phyloP scores from a whole-genome alignment of 2,329 filamentous ascomycete species.

The Stromatinia cepivora region DNA sequence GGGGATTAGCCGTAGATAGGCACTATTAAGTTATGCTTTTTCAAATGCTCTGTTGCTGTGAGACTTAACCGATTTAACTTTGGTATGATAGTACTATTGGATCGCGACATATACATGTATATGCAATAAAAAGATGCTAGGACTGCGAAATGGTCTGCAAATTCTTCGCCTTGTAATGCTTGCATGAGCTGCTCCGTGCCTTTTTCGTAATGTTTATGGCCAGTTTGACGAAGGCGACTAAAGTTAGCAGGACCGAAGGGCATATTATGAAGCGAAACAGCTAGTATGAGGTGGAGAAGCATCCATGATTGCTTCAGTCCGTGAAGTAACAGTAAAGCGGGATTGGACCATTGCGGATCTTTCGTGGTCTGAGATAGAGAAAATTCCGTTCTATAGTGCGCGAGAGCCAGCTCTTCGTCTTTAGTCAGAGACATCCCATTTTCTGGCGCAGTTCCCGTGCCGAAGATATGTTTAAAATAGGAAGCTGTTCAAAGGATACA shows the following conservation, averaged over 20 bases:
- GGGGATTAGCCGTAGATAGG: background rate
- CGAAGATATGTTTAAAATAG: background rate
- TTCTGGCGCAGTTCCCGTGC: background rate
- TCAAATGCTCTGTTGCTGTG: slow-evolving; percentile 11
- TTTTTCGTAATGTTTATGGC: slow-evolving; percentile 24
- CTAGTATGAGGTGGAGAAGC: slow-evolving; percentile 18
- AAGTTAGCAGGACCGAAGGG: background rate
- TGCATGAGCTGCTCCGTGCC: slow-evolving; percentile 25
- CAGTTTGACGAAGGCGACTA: background rate
- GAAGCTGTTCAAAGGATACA: background rate
- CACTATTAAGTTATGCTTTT: slow-evolving; percentile 11
- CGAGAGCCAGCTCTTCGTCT: slow-evolving; percentile 22
- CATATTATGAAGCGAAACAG: slow-evolving; percentile 22
- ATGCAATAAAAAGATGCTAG: slow-evolving; percentile 25
- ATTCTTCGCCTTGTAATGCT: slow-evolving; percentile 3
- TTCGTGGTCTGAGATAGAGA: slow-evolving; percentile 26
- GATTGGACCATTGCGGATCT: slow-evolving; percentile 24
- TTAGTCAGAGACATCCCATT: background rate
- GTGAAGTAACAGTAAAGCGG: slow-evolving; percentile 45
- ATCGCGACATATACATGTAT: slow-evolving; percentile 24
- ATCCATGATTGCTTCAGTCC: slow-evolving; percentile 39
- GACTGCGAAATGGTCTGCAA: slow-evolving; percentile 16
- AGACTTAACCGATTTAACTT: slow-evolving; percentile 26
- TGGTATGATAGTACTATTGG: background rate
- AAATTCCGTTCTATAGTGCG: slow-evolving; percentile 21